Percentiles rank a stretch among this genome's conserved stretches.
These are phyloP conservation scores for Chaetoceros tenuissimus DNA, from an alignment of 108 stramenopile genomes.

Conservation along the genomic window DNA sequence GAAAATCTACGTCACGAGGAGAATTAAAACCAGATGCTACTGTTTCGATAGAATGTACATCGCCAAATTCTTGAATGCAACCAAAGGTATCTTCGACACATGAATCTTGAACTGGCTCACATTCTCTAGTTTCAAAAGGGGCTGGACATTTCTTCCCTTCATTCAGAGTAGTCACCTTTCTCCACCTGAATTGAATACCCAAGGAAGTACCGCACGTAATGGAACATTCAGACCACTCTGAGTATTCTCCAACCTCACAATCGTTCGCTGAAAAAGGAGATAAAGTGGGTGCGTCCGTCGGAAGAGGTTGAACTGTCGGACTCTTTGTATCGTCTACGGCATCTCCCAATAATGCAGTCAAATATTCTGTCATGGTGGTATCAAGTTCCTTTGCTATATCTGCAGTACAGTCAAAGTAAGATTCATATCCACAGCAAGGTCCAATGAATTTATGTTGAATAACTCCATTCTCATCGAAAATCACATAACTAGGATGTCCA, in stretches of 20 bases:
- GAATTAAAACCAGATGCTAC: too few species aligned
- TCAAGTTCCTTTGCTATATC: slow-evolving; percentile 26
- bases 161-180: too few species aligned
- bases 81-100: too few species aligned
- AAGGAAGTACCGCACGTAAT: slow-evolving; percentile 28
- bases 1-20: slow-evolving; percentile 21
- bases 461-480: slow-evolving; percentile 25
- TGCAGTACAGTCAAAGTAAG: slow-evolving; percentile 27
- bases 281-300: background rate
- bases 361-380: slow-evolving; percentile 12
- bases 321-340: background rate
- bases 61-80: too few species aligned
- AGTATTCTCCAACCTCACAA: slow-evolving; percentile 16
- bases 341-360: slow-evolving; percentile 16
- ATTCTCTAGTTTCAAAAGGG: background rate
- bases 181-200: slow-evolving; percentile 29
- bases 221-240: slow-evolving; percentile 31
- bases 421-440: slow-evolving; percentile 41
- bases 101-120: slow-evolving; percentile 3
- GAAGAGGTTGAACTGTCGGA: background rate
- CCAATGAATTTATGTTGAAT: slow-evolving; percentile 37
- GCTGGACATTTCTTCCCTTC: too few species aligned
- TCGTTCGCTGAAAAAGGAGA: background rate
- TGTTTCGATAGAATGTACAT: too few species aligned
- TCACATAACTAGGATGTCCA: slow-evolving; percentile 31